Conservation (phyloP, 306 rosid genomes). For the Glycine tomentella region DNA sequence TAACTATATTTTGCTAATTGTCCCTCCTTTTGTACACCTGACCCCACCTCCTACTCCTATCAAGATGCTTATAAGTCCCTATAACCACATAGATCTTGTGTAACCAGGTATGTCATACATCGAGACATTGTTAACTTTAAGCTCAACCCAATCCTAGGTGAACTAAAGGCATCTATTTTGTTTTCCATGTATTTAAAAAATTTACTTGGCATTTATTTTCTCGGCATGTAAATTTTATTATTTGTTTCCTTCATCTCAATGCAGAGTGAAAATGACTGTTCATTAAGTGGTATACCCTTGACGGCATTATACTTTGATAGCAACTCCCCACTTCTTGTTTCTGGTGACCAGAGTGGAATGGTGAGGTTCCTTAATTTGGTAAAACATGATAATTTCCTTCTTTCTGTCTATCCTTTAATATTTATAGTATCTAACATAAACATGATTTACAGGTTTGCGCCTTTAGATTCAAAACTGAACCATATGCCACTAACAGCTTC, state of each 20-base stretch:
- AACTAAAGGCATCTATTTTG: conserved; percentile 13
- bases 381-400: conserved; percentile 6
- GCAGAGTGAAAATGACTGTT: conserved; percentile 89
- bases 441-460: conserved; percentile 70
- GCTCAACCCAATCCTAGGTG: conserved; percentile 10
- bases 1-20: too few relatives aligned
- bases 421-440: conserved; percentile 19
- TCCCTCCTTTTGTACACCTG: too few relatives aligned
- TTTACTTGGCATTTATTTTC: conserved; percentile 13
- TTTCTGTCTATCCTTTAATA: not conserved
- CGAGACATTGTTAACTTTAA: conserved; percentile 22
- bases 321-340: conserved; percentile 69
- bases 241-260: conserved; percentile 38
- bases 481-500: conserved; percentile 70
- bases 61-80: not conserved
- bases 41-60: too few relatives aligned
- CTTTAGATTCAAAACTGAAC: conserved; percentile 84
- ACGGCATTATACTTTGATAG: conserved; percentile 73
- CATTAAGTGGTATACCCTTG: conserved; percentile 79
- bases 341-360: conserved; percentile 91
- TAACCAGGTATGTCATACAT: not conserved
- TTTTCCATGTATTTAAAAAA: not conserved
- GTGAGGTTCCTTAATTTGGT: conserved; percentile 55
- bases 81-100: not conserved
- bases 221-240: conserved; percentile 6